Percentiles rank a stretch among this genome's conserved stretches.
Evolutionary conservation across 495 filamentous ascomycete species (phyloP).

Genomic region (Trichoderma parareesei): DNA sequence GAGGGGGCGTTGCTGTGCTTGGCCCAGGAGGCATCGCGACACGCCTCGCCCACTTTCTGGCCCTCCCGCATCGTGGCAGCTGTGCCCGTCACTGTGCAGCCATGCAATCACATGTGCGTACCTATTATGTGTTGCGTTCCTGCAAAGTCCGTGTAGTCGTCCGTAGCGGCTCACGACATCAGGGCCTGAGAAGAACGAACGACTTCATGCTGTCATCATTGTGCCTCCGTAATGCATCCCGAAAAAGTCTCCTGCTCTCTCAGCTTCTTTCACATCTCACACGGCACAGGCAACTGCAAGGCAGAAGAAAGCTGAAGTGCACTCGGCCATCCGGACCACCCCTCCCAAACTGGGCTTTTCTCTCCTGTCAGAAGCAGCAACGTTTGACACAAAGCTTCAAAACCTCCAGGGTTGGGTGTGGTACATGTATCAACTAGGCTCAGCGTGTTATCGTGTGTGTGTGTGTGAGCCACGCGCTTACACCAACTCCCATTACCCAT

Average conservation of each 20-base stretch:
- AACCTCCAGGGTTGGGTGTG: too few relatives aligned
- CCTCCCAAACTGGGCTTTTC: too few relatives aligned
- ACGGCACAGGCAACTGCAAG: not conserved
- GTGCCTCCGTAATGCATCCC: too few relatives aligned
- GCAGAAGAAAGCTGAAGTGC: not conserved
- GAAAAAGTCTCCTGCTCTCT: too few relatives aligned
- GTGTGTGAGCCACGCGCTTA: not conserved
- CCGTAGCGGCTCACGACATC: too few relatives aligned
- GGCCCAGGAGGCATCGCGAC: not conserved
- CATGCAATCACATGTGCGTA: constrained; percentile 2
- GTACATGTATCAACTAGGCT: too few relatives aligned
- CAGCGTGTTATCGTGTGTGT: too few relatives aligned
- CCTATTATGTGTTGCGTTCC: not conserved
- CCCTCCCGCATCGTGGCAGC: not conserved
- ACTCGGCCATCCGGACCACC: not conserved
- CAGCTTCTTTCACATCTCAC: not conserved
- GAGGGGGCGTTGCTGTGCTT: not conserved
- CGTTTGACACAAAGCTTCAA: too few relatives aligned
- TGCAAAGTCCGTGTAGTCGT: not conserved
- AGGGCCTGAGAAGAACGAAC: too few relatives aligned
- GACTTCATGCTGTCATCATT: too few relatives aligned
- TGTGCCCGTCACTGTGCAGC: not conserved
- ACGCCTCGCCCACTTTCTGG: not conserved
- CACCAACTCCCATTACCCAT: not conserved
- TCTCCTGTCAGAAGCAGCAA: not conserved